A percentile compares a stretch with the other conserved stretches of the same genome.
Evolutionary conservation across 208 protist genomes (phyloP).

Genomic region (Trypanosoma lewisi): DNA sequence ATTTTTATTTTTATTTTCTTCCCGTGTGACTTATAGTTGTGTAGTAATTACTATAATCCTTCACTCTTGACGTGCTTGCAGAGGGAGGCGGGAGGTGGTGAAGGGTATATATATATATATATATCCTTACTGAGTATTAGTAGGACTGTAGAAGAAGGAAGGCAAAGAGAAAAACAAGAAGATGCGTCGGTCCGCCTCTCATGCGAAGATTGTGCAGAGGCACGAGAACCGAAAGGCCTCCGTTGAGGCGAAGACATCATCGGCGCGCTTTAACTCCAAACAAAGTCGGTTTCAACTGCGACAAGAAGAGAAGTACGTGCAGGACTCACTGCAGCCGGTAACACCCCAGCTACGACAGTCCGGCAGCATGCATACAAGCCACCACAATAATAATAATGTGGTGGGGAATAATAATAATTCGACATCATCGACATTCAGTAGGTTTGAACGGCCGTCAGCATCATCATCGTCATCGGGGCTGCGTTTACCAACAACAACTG

Average conservation of each 20-base stretch:
- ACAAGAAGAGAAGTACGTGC: slow-evolving; percentile 65
- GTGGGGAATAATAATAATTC: not conserved
- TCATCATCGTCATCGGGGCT: no score
- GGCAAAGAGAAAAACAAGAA: slow-evolving; percentile 14
- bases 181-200: slow-evolving; percentile 38
- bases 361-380: not conserved
- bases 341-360: not conserved
- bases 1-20: not conserved
- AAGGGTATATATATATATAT: not conserved
- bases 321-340: slow-evolving; percentile 23
- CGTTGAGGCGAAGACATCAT: slow-evolving; percentile 36
- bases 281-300: slow-evolving; percentile 79
- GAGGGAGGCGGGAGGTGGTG: not conserved
- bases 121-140: no score
- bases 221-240: slow-evolving; percentile 42
- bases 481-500: slow-evolving; percentile 1
- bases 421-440: slow-evolving; percentile 5
- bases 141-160: slow-evolving; percentile 17
- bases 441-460: slow-evolving; percentile 15
- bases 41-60: not conserved
- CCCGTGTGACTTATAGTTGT: not conserved
- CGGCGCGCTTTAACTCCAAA: slow-evolving; percentile 63
- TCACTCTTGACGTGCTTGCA: not conserved
- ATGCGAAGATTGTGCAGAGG: slow-evolving; percentile 50
- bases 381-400: not conserved